A percentile compares a stretch with the other conserved stretches of the same genome.
Evolutionary conservation across 2,329 filamentous ascomycete species (phyloP).

Genomic region (Geosmithia putterillii): DNA sequence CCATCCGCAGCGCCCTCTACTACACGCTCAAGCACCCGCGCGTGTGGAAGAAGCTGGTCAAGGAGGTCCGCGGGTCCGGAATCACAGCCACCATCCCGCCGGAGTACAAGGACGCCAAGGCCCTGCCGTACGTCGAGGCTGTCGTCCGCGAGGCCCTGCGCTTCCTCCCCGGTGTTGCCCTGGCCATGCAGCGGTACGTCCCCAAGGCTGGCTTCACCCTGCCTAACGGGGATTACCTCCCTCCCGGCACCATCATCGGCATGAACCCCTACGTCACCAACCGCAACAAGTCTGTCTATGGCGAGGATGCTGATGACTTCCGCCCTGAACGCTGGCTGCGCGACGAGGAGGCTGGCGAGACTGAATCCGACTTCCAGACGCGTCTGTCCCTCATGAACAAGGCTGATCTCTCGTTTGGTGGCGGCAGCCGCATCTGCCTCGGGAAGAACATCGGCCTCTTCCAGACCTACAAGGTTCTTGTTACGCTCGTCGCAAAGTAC

Average conservation of each 20-base stretch:
- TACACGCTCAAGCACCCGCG: conserved; percentile 19
- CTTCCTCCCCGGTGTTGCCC: conserved; percentile 29
- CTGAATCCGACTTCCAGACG: conserved; percentile 14
- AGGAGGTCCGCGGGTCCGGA: conserved; percentile 7
- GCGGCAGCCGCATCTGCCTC: conserved; percentile 18
- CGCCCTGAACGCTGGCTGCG: conserved; percentile 33
- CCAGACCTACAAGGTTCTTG: conserved; percentile 20
- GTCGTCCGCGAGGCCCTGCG: conserved; percentile 35
- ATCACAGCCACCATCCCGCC: conserved; percentile 8
- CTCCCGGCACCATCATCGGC: conserved; percentile 15
- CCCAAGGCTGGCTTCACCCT: conserved; percentile 23
- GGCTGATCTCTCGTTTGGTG: conserved; percentile 19
- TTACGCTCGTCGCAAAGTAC: conserved; percentile 32
- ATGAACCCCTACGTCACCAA: conserved; percentile 22
- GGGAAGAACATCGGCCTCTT: conserved; percentile 18
- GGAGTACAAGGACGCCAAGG: conserved; percentile 3
- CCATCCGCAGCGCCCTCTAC: conserved; percentile 22
- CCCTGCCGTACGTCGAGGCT: conserved; percentile 21
- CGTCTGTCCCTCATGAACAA: conserved; percentile 21
- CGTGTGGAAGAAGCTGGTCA: conserved; percentile 9
- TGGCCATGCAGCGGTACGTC: conserved; percentile 32
- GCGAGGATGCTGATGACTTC: conserved; percentile 28
- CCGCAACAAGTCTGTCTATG: conserved; percentile 24
- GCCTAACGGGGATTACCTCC: conserved; percentile 15
- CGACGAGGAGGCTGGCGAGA: conserved; percentile 12